phyloP scores from a whole-genome alignment of 1,284 basidiomycete species.

The Malassezia caprae region DNA sequence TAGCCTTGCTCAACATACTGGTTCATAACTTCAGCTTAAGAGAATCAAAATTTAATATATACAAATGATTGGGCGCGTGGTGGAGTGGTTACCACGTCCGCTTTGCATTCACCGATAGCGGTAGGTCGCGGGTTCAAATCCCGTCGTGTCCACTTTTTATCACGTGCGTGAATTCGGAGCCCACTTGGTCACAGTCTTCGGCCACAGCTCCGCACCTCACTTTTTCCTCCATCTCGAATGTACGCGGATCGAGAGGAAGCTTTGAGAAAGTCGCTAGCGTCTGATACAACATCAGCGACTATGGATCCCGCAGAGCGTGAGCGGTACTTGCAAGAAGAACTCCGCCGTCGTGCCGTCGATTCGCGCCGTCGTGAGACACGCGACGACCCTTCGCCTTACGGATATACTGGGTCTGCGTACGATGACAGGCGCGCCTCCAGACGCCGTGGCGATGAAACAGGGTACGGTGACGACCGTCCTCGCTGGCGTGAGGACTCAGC shows the following conservation, averaged over 20 bases:
- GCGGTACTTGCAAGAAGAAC: conserved; percentile 38
- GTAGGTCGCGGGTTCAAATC: conserved; percentile 23
- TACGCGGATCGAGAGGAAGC: conserved; percentile 43
- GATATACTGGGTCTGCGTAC: background rate
- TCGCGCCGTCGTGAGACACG: conserved; percentile 17
- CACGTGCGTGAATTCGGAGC: background rate
- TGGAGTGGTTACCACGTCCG: conserved; percentile 22
- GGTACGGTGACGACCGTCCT: conserved; percentile 19
- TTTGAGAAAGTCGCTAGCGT: background rate
- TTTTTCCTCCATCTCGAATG: conserved; percentile 19
- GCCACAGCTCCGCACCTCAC: background rate
- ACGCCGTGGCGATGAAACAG: background rate
- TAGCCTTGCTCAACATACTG: background rate
- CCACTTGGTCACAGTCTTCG: background rate
- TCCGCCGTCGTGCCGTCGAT: conserved; percentile 31
- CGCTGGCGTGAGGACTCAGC: background rate
- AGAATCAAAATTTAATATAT: background rate
- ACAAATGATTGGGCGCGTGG: conserved; percentile 12
- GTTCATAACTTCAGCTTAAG: background rate
- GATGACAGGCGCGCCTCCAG: background rate
- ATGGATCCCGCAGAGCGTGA: conserved; percentile 24
- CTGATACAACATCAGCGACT: background rate
- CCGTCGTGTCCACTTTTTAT: conserved; percentile 21
- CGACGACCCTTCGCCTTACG: background rate
- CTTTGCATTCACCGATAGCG: conserved; percentile 18